Conservation (phyloP, 306 rosid species). For the Cucurbita moschata region DNA sequence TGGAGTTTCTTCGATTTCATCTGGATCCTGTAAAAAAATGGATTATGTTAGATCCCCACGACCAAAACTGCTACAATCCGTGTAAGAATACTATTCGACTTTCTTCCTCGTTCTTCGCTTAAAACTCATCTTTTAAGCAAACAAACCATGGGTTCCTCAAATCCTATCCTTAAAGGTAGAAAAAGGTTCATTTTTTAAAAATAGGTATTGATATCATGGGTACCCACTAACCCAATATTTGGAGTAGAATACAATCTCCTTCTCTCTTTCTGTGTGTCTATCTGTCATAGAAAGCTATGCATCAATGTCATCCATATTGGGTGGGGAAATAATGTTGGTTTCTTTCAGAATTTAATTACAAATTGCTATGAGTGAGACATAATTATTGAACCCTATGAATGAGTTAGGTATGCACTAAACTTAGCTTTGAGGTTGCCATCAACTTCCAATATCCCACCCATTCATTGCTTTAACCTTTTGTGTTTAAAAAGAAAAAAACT, state of each 20-base stretch:
- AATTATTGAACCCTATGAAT: not conserved
- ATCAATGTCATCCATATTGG: conserved; percentile 3
- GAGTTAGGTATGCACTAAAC: conserved; percentile 6
- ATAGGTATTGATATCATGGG: not conserved
- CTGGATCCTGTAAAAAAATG: no score
- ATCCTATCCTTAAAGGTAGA: conserved; percentile 1
- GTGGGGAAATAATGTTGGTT: not conserved
- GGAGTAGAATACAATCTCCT: not conserved
- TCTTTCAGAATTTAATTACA: not conserved
- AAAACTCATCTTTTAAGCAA: not conserved
- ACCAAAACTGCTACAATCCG: no score
- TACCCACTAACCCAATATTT: conserved; percentile 9
- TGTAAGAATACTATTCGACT: not conserved
- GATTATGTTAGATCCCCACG: no score
- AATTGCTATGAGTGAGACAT: conserved; percentile 3
- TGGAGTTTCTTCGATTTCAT: no score
- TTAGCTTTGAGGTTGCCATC: conserved; percentile 6
- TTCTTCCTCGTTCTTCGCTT: not conserved
- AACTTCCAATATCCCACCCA: not conserved
- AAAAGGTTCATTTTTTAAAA: not conserved
- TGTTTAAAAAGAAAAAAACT: not conserved
- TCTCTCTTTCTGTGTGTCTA: not conserved
- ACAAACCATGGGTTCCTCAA: not conserved
- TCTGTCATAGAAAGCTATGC: not conserved
- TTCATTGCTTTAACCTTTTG: not conserved